Conservation (phyloP, 2,329 filamentous ascomycete genomes). For the Immersiporthe knoxdaviesiana region DNA sequence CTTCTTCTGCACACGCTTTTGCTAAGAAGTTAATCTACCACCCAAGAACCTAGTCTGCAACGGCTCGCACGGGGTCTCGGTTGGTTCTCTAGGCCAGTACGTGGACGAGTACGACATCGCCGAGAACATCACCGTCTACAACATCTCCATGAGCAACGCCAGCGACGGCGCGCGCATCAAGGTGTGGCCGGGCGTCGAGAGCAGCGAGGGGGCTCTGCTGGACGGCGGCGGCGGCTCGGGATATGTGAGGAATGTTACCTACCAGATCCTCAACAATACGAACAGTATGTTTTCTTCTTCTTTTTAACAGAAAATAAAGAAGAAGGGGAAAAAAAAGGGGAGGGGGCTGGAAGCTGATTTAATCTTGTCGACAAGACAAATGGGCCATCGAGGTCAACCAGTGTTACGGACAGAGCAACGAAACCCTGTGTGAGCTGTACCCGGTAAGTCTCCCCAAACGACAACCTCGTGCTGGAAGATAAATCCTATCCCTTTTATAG, state of each 20-base stretch:
- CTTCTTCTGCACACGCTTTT: background rate
- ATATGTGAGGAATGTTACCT: constrained; percentile 45
- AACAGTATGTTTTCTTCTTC: constrained; percentile 58
- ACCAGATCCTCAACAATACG: constrained; percentile 58
- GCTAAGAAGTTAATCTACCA: constrained; percentile 28
- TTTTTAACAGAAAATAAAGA: background rate
- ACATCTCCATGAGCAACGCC: constrained; percentile 52
- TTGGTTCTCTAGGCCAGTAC: constrained; percentile 65
- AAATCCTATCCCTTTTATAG: background rate
- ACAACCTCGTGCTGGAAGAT: background rate
- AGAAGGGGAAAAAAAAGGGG: too few species aligned
- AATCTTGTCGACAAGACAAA: background rate
- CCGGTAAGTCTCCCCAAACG: constrained; percentile 27
- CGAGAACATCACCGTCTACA: constrained; percentile 58
- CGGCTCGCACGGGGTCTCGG: constrained; percentile 64
- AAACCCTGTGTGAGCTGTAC: constrained; percentile 40
- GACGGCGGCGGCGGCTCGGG: constrained; percentile 25
- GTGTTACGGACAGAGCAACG: constrained; percentile 54
- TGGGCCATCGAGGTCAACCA: constrained; percentile 65
- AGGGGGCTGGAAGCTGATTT: background rate
- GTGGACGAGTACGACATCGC: constrained; percentile 60
- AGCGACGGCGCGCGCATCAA: constrained; percentile 65
- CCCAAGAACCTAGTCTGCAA: constrained; percentile 65
- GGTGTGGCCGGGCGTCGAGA: constrained; percentile 48
- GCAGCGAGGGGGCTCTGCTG: constrained; percentile 14